Evolutionary conservation across 2,329 filamentous ascomycete genomes (phyloP).

Genomic region (Coniosporium tulheliwenetii): DNA sequence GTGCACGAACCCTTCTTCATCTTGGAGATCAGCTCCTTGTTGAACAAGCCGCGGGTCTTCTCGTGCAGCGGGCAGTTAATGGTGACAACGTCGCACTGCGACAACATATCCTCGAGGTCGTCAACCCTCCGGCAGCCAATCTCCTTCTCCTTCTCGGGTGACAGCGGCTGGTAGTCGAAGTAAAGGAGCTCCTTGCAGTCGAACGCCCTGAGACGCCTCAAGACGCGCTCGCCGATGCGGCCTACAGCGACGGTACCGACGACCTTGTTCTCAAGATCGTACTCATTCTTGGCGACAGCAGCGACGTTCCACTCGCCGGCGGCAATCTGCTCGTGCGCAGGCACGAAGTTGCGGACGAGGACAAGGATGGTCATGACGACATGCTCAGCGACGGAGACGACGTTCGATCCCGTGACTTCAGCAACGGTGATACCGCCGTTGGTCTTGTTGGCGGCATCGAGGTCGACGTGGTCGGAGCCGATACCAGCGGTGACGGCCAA

Average conservation of each 20-base stretch:
- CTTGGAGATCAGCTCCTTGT: constrained; percentile 96
- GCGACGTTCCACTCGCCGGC: constrained; percentile 90
- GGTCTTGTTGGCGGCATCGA: constrained; percentile 93
- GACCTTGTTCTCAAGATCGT: constrained; percentile 91
- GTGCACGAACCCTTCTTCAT: constrained; percentile 74
- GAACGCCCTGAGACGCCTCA: constrained; percentile 89
- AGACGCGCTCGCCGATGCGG: constrained; percentile 94
- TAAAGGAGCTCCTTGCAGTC: constrained; percentile 99
- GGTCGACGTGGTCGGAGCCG: constrained; percentile 94
- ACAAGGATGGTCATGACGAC: constrained; percentile 97
- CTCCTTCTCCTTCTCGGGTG: constrained; percentile 75
- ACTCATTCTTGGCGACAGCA: constrained; percentile 94
- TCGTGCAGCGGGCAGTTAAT: constrained; percentile 99
- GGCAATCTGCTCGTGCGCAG: constrained; percentile 86
- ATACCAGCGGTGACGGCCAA: constrained; percentile 94
- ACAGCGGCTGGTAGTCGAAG: constrained; percentile 97
- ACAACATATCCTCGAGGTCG: constrained; percentile 79
- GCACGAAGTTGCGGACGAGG: constrained; percentile 95
- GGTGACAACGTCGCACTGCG: constrained; percentile 91
- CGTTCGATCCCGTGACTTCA: constrained; percentile 95
- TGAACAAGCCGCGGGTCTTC: constrained; percentile 91
- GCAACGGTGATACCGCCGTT: constrained; percentile 95
- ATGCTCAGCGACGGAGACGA: constrained; percentile 97
- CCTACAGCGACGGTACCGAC: constrained; percentile 96
- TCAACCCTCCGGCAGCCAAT: constrained; percentile 89